A percentile compares a stretch with the other conserved stretches of the same genome.
phyloP scores from a whole-genome alignment of 148 eudicot species.

The Arctostaphylos glauca region DNA sequence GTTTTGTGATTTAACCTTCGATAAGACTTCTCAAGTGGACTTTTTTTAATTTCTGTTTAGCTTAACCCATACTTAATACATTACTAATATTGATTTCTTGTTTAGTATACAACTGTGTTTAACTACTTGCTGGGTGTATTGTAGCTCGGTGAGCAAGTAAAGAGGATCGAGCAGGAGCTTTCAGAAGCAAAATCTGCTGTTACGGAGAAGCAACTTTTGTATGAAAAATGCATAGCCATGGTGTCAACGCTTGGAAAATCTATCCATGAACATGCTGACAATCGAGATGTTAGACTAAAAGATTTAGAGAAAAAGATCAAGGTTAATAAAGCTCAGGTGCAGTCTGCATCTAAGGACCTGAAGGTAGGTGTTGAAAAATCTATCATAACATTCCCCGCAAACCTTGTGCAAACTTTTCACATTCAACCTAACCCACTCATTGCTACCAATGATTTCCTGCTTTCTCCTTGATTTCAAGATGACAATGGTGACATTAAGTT shows the following conservation, averaged over 20 bases:
- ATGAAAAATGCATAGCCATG: constrained; percentile 53
- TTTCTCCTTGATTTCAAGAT: background rate
- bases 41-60: background rate
- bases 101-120: constrained; percentile 1
- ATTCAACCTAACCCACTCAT: background rate
- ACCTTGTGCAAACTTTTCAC: background rate
- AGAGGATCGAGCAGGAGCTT: constrained; percentile 86
- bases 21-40: background rate
- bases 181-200: constrained; percentile 67
- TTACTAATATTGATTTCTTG: too few species aligned
- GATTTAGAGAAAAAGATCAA: constrained; percentile 83
- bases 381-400: background rate
- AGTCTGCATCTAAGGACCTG: constrained; percentile 74
- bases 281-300: constrained; percentile 72
- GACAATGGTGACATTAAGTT: background rate
- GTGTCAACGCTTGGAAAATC: constrained; percentile 73
- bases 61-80: background rate
- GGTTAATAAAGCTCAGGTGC: constrained; percentile 65
- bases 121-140: constrained; percentile 14
- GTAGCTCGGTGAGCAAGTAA: constrained; percentile 80
- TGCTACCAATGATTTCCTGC: background rate
- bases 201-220: constrained; percentile 55
- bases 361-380: constrained; percentile 51
- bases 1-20: constrained; percentile 32
- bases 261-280: constrained; percentile 67